phyloP scores from a whole-genome alignment of 805 yeast genomes.

The Schwanniomyces occidentalis region DNA sequence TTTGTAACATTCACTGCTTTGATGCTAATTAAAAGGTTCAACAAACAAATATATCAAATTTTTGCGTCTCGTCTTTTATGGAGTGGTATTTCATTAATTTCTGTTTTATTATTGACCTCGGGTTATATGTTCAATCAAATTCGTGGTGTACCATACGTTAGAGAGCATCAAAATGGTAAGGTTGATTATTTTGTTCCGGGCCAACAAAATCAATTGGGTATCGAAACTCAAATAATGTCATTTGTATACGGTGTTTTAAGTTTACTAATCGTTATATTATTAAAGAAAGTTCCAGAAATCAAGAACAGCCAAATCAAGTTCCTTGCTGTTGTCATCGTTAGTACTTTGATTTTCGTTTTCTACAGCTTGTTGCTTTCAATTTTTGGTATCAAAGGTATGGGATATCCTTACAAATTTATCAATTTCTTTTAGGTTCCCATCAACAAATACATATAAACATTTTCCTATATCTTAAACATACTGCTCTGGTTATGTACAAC shows the following conservation, averaged over 20 bases:
- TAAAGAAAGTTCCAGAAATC: conserved; percentile 55
- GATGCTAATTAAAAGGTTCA: conserved; percentile 26
- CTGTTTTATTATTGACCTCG: conserved; percentile 69
- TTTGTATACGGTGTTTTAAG: conserved; percentile 71
- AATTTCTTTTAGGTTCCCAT: conserved; percentile 2
- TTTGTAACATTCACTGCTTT: conserved; percentile 32
- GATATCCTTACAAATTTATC: conserved; percentile 70
- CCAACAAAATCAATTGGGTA: conserved; percentile 76
- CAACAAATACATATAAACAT: conserved; percentile 1
- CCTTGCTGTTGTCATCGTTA: conserved; percentile 46
- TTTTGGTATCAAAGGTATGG: conserved; percentile 68
- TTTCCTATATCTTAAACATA: conserved; percentile 4
- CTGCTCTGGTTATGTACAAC: not conserved
- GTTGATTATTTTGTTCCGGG: conserved; percentile 48
- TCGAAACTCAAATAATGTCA: conserved; percentile 86
- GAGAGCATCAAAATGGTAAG: conserved; percentile 39
- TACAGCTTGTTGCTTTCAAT: conserved; percentile 66
- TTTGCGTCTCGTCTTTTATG: conserved; percentile 61
- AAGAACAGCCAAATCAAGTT: conserved; percentile 48
- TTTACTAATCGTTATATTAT: conserved; percentile 55
- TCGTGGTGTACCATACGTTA: conserved; percentile 67
- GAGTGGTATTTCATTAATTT: conserved; percentile 66
- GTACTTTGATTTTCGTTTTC: conserved; percentile 49
- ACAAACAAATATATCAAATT: conserved; percentile 35
- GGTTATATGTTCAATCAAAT: conserved; percentile 95